Conservation (phyloP, 1,284 basidiomycete genomes). For the Uromyces viciae-fabae region DNA sequence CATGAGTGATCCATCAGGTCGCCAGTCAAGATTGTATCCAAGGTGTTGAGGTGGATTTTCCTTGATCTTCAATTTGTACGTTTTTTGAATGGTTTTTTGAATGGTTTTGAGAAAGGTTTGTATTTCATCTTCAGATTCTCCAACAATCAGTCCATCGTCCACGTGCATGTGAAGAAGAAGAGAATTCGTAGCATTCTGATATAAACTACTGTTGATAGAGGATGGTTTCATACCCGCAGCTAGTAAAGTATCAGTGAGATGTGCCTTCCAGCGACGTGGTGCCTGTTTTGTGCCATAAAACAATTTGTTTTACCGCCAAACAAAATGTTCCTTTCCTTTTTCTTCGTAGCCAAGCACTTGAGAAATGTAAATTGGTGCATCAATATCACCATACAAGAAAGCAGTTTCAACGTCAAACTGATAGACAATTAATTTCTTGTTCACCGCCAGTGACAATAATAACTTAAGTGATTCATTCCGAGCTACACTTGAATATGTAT, state of each 20-base stretch:
- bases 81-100: neutral
- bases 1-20: neutral
- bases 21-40: neutral
- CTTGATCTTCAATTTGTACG: neutral
- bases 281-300: conserved; percentile 7
- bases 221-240: neutral
- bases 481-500: neutral
- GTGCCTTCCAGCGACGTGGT: neutral
- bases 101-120: neutral
- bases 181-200: neutral
- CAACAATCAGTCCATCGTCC: neutral
- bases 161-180: neutral
- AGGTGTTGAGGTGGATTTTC: neutral
- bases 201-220: neutral
- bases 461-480: conserved; percentile 7
- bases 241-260: neutral
- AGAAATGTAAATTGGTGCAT: neutral
- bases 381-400: conserved; percentile 16
- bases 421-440: neutral
- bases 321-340: neutral
- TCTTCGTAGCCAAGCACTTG: neutral
- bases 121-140: neutral
- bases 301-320: neutral
- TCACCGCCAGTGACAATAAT: neutral
- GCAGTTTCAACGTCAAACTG: conserved; percentile 21